Conservation (phyloP, 306 rosid species). For the Alnus rubra region DNA sequence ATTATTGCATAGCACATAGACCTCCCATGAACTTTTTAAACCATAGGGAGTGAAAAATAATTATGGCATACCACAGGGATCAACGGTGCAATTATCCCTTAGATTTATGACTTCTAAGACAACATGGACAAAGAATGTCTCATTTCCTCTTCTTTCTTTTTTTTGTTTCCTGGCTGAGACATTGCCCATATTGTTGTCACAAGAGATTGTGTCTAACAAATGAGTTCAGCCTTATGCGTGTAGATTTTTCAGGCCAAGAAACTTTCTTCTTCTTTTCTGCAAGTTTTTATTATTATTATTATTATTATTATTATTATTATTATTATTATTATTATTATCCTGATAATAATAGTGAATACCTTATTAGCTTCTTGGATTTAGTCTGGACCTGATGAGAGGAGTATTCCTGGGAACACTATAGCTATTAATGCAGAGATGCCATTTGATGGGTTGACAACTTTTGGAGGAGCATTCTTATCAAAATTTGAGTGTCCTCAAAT, state of each 20-base stretch:
- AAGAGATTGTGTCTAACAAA: neutral
- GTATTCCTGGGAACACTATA: slow-evolving; percentile 89
- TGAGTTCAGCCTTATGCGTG: neutral
- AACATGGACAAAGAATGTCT: neutral
- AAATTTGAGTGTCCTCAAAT: slow-evolving; percentile 92
- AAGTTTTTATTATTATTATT: neutral
- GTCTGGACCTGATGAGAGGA: slow-evolving; percentile 98
- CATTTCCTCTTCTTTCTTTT: neutral
- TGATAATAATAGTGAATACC: slow-evolving; percentile 8
- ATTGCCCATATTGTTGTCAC: neutral
- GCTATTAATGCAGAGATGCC: slow-evolving; percentile 98
- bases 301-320: no score
- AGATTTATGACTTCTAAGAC: no score
- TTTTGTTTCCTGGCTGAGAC: neutral
- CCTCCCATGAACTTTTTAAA: no score
- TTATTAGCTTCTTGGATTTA: slow-evolving; percentile 29
- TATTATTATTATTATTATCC: no score
- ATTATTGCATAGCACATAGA: no score
- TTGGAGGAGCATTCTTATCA: slow-evolving; percentile 87
- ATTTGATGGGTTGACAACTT: slow-evolving; percentile 71
- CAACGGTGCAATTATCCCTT: no score
- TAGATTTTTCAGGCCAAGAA: neutral
- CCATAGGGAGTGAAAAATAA: no score
- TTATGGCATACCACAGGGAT: no score
- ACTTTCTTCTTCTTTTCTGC: neutral